Conservation (phyloP, 2,329 filamentous ascomycete species). For the Trichophaea hybrida region DNA sequence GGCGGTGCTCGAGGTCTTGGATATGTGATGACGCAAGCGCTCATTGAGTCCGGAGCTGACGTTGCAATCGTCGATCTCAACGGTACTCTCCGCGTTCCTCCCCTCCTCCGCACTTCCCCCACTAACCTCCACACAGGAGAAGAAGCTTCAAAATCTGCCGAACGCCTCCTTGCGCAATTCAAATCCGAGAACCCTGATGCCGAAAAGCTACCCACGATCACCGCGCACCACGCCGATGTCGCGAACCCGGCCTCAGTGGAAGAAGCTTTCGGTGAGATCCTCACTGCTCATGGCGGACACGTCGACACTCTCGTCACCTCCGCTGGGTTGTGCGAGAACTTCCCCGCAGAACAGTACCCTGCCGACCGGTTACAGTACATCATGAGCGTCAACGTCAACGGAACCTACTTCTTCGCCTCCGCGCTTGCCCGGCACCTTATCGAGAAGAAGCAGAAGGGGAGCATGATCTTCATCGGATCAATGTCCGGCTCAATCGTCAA, state of each 20-base stretch:
- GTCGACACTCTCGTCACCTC: constrained; percentile 89
- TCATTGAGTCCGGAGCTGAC: constrained; percentile 76
- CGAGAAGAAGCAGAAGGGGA: constrained; percentile 61
- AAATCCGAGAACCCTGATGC: constrained; percentile 63
- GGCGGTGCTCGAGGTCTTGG: constrained; percentile 81
- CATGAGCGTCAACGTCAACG: constrained; percentile 86
- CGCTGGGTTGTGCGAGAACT: constrained; percentile 95
- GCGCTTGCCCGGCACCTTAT: constrained; percentile 79
- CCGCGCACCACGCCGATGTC: constrained; percentile 81
- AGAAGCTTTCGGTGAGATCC: constrained; percentile 47
- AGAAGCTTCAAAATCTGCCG: constrained; percentile 64
- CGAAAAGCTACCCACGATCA: constrained; percentile 65
- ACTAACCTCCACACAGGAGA: constrained; percentile 45
- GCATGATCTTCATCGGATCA: constrained; percentile 87
- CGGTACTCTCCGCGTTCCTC: constrained; percentile 38
- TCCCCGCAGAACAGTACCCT: constrained; percentile 66
- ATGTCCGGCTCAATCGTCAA: constrained; percentile 94
- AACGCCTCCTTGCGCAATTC: constrained; percentile 60
- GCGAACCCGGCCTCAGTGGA: constrained; percentile 66
- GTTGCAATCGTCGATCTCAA: constrained; percentile 90
- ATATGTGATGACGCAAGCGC: constrained; percentile 81
- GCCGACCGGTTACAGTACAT: constrained; percentile 84
- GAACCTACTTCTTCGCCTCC: constrained; percentile 78
- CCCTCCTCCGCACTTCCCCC: neutral
- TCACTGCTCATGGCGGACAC: constrained; percentile 33